Percentiles rank a stretch among this genome's conserved stretches.
Evolutionary conservation across 768 basidiomycete genomes (phyloP).

Genomic region (Boletellus ananas): DNA sequence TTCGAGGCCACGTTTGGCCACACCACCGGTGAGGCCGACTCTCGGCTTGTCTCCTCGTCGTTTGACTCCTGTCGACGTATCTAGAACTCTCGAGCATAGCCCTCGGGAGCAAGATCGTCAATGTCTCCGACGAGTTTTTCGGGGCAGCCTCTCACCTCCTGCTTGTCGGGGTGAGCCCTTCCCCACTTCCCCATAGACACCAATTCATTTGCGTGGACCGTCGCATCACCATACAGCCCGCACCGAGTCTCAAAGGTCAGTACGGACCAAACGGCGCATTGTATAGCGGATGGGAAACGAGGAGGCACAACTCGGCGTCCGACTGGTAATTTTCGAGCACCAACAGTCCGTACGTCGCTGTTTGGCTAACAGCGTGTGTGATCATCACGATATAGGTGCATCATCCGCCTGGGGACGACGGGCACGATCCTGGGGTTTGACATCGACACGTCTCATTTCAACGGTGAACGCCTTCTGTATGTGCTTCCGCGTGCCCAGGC

Average conservation of each 20-base stretch:
- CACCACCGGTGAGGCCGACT: slow-evolving; percentile 43
- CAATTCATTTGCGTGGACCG: not conserved
- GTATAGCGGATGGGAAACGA: slow-evolving; percentile 91
- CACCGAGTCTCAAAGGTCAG: slow-evolving; percentile 88
- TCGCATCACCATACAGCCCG: slow-evolving; percentile 50
- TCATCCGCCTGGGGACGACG: slow-evolving; percentile 80
- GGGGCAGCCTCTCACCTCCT: slow-evolving; percentile 82
- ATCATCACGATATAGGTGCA: slow-evolving; percentile 55
- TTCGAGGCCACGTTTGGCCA: slow-evolving; percentile 47
- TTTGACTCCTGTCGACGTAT: not conserved
- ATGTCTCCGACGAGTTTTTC: slow-evolving; percentile 95
- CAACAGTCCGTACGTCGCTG: too few relatives aligned
- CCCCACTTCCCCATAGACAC: not conserved
- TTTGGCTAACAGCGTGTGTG: not conserved
- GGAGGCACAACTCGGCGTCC: slow-evolving; percentile 81
- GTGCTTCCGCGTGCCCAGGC: not conserved
- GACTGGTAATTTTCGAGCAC: slow-evolving; percentile 67
- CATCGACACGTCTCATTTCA: slow-evolving; percentile 94
- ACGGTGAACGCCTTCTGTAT: slow-evolving; percentile 45
- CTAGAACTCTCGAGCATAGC: slow-evolving; percentile 86
- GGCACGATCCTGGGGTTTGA: slow-evolving; percentile 80
- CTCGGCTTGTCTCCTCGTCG: not conserved
- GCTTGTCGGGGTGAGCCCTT: slow-evolving; percentile 61
- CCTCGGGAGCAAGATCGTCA: slow-evolving; percentile 70
- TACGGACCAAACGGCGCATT: slow-evolving; percentile 95